A percentile compares a stretch with the other conserved stretches of the same genome.
Evolutionary conservation across 1,284 basidiomycete genomes (phyloP).

Genomic region (Mycosarcoma maydis): DNA sequence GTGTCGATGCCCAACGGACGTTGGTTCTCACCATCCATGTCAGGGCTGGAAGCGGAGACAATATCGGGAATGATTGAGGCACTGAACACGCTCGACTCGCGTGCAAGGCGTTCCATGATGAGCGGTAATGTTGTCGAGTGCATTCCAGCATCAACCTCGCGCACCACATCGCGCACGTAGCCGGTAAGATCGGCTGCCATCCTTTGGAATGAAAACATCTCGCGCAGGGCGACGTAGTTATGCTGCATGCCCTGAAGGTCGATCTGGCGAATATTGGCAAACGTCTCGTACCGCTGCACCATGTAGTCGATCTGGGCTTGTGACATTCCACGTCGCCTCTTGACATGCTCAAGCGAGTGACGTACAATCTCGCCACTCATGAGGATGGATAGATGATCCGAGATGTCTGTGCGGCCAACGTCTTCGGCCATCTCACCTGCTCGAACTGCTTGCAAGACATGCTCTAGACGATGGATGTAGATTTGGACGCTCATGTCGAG

Average conservation of each 20-base stretch:
- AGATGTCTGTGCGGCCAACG: slow-evolving; percentile 10
- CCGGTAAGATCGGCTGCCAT: slow-evolving; percentile 46
- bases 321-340: slow-evolving; percentile 33
- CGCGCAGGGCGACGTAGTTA: slow-evolving; percentile 27
- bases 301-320: slow-evolving; percentile 27
- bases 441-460: slow-evolving; percentile 14
- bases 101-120: slow-evolving; percentile 38
- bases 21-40: slow-evolving; percentile 8
- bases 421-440: slow-evolving; percentile 31
- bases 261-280: slow-evolving; percentile 38
- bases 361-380: slow-evolving; percentile 40
- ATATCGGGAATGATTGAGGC: slow-evolving; percentile 26
- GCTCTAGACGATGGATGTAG: slow-evolving; percentile 43
- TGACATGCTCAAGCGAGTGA: slow-evolving; percentile 33
- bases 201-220: slow-evolving; percentile 25
- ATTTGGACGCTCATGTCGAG: slow-evolving; percentile 60
- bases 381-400: slow-evolving; percentile 33
- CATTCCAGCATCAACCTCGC: slow-evolving; percentile 47
- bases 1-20: slow-evolving; percentile 12
- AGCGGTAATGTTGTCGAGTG: slow-evolving; percentile 39
- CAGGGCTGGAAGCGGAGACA: slow-evolving; percentile 18
- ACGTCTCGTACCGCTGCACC: slow-evolving; percentile 42
- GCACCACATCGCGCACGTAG: slow-evolving; percentile 43
- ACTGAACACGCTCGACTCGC: slow-evolving; percentile 32
- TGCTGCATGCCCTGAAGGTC: slow-evolving; percentile 26